Evolutionary conservation across 2,329 filamentous ascomycete genomes (phyloP), one percentile per base, ranked within the genome.

Genomic region (Colletotrichum spaethianum): DNA sequence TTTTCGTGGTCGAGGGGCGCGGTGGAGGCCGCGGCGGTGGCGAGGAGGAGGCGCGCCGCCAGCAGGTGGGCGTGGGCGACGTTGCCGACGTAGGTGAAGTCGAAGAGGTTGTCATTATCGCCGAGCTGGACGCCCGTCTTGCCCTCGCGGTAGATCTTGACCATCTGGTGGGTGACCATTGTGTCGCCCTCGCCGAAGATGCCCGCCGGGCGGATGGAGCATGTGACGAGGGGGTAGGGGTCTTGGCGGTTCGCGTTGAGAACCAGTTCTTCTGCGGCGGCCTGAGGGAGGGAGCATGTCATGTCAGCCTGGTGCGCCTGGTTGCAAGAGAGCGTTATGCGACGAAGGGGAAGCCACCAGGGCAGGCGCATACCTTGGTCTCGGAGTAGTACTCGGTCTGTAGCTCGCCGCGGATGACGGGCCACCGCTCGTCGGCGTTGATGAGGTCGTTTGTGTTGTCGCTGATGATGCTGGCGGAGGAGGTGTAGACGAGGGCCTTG

Each of bases 121-220:
- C 96, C 96, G 28, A 98, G 88, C 81, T 98, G 93, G 80, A 96
- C 90, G 74, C 89, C 89, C 46, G 94, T 92, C 75, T 93, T 91
- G 77, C 89, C 87, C 73, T 90, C 87, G 71, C 87, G 86, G 79
- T 93, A 93, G 77, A 93, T 90, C 74, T 91, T 89, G 78, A 97
- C 86, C 74, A 98, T 89, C 76, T 92, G 90, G 74, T 92, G 90
- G 42, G 96, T 90, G 18, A 92, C 83, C 79, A 95, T 93, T 64
- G 90, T 90, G 84, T 99, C 96, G 77, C 94, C 94, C 79, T 96
- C 94, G 77, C 96, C 96, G 79, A 98, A 94, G 81, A 98, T 97
- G 75, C 94, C 94, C 16, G 94, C 93, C 8, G 95, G 94, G 20
- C 96, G 93, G 75, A 98, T 89, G 38, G 95, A 88, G 78, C 90